Evolutionary conservation across 768 basidiomycete species (phyloP).

Genomic region (Strobilomyces echinocephalus): DNA sequence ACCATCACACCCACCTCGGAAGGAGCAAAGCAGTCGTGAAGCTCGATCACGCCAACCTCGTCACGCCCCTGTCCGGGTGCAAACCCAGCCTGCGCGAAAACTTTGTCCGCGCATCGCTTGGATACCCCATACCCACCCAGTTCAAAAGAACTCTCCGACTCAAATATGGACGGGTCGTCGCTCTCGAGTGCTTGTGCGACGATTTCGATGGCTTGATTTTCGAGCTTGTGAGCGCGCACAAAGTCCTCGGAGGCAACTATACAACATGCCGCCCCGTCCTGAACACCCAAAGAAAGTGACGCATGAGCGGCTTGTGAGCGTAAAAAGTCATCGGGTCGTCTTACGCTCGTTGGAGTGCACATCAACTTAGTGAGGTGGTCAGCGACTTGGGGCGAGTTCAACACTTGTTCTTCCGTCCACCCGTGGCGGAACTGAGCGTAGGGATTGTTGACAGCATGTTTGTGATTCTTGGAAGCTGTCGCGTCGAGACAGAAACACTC

Average conservation of each 20-base stretch:
- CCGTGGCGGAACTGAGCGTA: slow-evolving; percentile 83
- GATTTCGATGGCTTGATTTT: slow-evolving; percentile 86
- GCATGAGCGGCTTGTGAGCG: no score
- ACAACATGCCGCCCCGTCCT: slow-evolving; percentile 76
- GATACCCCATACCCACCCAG: slow-evolving; percentile 77
- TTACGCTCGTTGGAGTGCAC: slow-evolving; percentile 66
- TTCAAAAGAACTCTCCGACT: slow-evolving; percentile 69
- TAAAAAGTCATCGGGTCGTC: no score
- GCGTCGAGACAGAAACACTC: neutral
- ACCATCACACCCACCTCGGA: neutral
- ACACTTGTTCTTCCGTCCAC: slow-evolving; percentile 70
- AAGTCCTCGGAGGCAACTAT: slow-evolving; percentile 77
- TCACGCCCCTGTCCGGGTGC: slow-evolving; percentile 56
- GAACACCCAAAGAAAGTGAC: neutral
- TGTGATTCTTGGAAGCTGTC: slow-evolving; percentile 78
- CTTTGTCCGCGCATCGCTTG: slow-evolving; percentile 59
- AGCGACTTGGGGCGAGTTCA: slow-evolving; percentile 62
- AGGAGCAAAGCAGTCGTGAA: slow-evolving; percentile 60
- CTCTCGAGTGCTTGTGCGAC: slow-evolving; percentile 65
- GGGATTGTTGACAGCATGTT: slow-evolving; percentile 75
- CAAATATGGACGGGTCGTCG: slow-evolving; percentile 60
- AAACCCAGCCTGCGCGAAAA: slow-evolving; percentile 70
- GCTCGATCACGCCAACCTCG: slow-evolving; percentile 74
- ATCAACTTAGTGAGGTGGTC: slow-evolving; percentile 76
- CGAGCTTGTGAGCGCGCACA: slow-evolving; percentile 62